A percentile compares a stretch with the other conserved stretches of the same genome.
These are phyloP conservation scores for Xerocomellus amylosporus DNA, from an alignment of 768 basidiomycete species.

Conservation along the genomic window DNA sequence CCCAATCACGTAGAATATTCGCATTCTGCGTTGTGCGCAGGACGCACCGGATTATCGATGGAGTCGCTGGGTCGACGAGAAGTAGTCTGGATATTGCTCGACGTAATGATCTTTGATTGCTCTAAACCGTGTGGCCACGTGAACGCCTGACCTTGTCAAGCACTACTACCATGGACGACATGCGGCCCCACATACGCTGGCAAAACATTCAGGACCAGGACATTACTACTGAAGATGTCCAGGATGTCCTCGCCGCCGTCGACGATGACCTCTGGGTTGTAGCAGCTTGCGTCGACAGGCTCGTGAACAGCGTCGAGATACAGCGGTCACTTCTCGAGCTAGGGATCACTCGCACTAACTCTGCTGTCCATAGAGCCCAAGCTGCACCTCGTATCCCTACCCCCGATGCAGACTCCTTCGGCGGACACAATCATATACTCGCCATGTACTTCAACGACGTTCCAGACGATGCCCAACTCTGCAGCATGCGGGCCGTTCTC, in stretches of 20 bases:
- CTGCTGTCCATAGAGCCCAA: constrained; percentile 47
- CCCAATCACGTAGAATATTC: constrained; percentile 6
- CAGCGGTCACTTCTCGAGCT: constrained; percentile 59
- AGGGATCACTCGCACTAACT: constrained; percentile 59
- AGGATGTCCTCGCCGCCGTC: constrained; percentile 46
- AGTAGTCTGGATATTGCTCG: constrained; percentile 27
- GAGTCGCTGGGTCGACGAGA: constrained; percentile 21
- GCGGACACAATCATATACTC: constrained; percentile 30
- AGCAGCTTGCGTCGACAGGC: constrained; percentile 68
- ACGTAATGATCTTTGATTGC: neutral
- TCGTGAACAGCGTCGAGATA: constrained; percentile 53
- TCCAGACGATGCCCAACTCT: constrained; percentile 64
- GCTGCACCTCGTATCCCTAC: constrained; percentile 33
- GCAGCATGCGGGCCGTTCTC: constrained; percentile 63
- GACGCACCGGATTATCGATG: constrained; percentile 15
- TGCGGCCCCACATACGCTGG: constrained; percentile 53
- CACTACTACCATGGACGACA: constrained; percentile 34
- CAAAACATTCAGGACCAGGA: constrained; percentile 51
- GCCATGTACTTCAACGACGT: constrained; percentile 52
- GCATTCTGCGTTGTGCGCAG: neutral
- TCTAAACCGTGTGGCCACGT: neutral
- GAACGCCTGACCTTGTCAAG: neutral
- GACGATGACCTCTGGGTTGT: constrained; percentile 74
- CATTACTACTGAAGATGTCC: constrained; percentile 50
- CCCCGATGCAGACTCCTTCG: constrained; percentile 16